Base-by-base conservation (phyloP, 1,284 basidiomycete species). In the Boletellus sp. region DNA sequence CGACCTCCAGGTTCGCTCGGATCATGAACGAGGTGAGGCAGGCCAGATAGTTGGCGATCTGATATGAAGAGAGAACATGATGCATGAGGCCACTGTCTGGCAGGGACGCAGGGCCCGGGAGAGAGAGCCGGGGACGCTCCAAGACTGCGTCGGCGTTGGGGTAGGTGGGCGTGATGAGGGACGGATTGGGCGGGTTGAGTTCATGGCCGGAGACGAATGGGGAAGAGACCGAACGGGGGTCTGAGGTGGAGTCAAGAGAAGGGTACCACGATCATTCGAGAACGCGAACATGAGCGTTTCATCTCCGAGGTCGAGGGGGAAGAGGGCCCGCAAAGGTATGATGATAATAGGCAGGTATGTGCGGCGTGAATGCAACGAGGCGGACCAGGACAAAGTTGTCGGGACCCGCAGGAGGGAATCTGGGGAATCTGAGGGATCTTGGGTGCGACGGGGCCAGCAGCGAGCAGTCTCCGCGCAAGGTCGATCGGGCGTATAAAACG, bases 201-300 rank as follows among this genome's bases (percentile, higher is more conserved):
- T 65, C 63, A 58, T 65, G 64, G 66, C 55, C 56, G 56, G 60
- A 42, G 35, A 18, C 47, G 51, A 52, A 37, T 26, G 42, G 30
- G 42, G 11, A 28, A 33, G 32, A 22, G 43, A 43, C 41, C 28
- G 41, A 30, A 21, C 13, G 13, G 30, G 30, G 10, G 30, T 2
- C 12, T 1, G 13, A 2, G 16, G 44, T 35, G 21, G 44, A 44
- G 54, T 44, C 57, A 60, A 49, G 36, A 47, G 54, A 58, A 65
- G 62, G 47, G 49, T 51, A 58, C 62, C 63, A 69, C 61, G 63
- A 64, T 62, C 56, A 50, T 44, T 50, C 55, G 32, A 55, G 64
- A 53, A 59, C 43, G 48, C 5, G 52, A 63, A 69, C 60, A 70
- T 67, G 64, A 70, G 64, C 45, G 53, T 32, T 70, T 71, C 65